phyloP scores from a whole-genome alignment of 2,329 filamentous ascomycete species.

The Aspergillus sp. region DNA sequence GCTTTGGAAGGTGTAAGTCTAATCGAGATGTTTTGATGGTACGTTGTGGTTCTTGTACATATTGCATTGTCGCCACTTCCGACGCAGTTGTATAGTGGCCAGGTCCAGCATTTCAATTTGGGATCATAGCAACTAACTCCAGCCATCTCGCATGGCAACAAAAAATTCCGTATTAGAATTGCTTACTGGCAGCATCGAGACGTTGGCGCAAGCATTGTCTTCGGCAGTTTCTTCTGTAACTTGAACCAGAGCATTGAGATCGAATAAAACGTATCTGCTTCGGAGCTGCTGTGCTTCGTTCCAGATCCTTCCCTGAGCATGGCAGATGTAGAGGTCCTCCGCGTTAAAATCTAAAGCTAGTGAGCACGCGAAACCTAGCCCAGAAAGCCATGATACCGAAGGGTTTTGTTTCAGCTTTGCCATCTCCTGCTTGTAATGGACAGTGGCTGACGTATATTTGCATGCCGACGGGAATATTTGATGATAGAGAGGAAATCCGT shows the following conservation, averaged over 20 bases:
- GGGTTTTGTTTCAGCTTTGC: neutral
- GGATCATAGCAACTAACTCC: slow-evolving; percentile 3
- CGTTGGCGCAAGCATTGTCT: neutral
- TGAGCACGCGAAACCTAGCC: neutral
- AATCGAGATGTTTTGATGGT: neutral
- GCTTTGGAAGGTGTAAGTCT: slow-evolving; percentile 1
- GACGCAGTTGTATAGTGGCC: slow-evolving; percentile 2
- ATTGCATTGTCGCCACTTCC: slow-evolving; percentile 5
- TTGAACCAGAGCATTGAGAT: slow-evolving; percentile 3
- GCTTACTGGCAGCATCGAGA: neutral
- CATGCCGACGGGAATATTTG: slow-evolving; percentile 1
- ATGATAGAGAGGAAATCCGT: neutral
- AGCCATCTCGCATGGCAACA: slow-evolving; percentile 2
- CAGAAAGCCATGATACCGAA: slow-evolving; percentile 1
- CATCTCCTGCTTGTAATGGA: neutral
- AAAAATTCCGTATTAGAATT: slow-evolving; percentile 4
- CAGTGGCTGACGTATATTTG: slow-evolving; percentile 2
- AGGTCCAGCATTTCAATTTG: slow-evolving; percentile 1
- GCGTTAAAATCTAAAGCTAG: neutral
- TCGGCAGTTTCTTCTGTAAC: slow-evolving; percentile 1
- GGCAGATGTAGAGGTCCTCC: slow-evolving; percentile 1
- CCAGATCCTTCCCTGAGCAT: slow-evolving; percentile 5
- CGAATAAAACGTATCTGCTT: slow-evolving; percentile 1
- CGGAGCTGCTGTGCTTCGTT: slow-evolving; percentile 2
- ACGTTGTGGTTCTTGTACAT: neutral